phyloP scores from a whole-genome alignment of 176 grass and related monocot genomes.

The Phyllostachys edulis region DNA sequence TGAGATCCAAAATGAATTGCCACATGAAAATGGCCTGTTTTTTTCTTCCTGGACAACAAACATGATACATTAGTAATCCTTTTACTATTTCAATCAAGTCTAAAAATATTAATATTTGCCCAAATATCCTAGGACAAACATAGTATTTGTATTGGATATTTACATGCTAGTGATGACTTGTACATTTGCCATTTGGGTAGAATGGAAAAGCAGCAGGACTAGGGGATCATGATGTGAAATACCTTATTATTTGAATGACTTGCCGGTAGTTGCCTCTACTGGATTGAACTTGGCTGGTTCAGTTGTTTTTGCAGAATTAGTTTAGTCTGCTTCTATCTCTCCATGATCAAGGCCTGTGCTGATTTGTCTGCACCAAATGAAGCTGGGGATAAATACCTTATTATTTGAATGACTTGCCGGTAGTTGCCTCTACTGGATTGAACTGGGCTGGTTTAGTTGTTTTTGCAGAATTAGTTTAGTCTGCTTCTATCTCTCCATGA shows the following conservation, averaged over 20 bases:
- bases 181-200: constrained; percentile 18
- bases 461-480: constrained; percentile 4
- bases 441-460: not conserved
- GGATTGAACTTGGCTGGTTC: not conserved
- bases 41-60: not conserved
- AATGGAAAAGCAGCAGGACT: constrained; percentile 11
- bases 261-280: not conserved
- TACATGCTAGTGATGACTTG: not conserved
- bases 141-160: constrained; percentile 9
- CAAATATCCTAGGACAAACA: not conserved
- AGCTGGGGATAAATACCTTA: not conserved
- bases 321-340: not conserved
- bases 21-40: not conserved
- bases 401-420: not conserved
- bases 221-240: not conserved
- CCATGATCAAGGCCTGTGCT: not conserved
- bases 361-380: not conserved
- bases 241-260: not conserved
- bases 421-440: not conserved
- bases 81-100: not conserved
- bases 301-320: not conserved
- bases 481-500: not conserved
- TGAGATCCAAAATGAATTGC: not conserved
- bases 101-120: constrained; percentile 5
- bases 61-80: not conserved